phyloP scores from a whole-genome alignment of 139 green algal genomes.

The Chlorella sp. region DNA sequence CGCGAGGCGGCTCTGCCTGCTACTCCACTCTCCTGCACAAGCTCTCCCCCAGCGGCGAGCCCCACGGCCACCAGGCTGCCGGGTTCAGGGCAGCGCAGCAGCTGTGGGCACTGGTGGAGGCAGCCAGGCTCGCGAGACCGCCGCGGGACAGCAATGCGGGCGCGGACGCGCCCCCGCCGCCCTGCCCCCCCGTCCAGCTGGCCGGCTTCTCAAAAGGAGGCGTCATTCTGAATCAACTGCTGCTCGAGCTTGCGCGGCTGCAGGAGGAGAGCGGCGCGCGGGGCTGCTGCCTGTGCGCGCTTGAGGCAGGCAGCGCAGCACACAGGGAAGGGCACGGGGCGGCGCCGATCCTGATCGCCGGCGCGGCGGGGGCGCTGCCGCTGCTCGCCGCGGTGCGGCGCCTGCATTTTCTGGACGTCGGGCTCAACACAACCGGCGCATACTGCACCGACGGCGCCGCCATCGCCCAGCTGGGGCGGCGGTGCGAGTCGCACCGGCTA shows the following conservation, averaged over 20 bases:
- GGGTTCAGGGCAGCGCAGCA: not conserved
- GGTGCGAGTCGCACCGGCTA: not conserved
- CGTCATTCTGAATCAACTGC: slow-evolving; percentile 61
- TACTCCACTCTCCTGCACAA: slow-evolving; percentile 1
- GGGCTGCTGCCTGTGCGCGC: not conserved
- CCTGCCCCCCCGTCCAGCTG: slow-evolving; percentile 1
- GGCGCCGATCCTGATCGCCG: not conserved
- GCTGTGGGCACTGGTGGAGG: not conserved
- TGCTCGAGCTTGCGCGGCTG: not conserved
- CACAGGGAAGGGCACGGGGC: not conserved
- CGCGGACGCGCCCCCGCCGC: too few species aligned
- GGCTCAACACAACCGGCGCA: slow-evolving; percentile 58
- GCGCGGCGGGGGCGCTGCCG: not conserved
- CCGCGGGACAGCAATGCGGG: too few species aligned
- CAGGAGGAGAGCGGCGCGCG: slow-evolving; percentile 15
- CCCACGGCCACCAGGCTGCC: not conserved
- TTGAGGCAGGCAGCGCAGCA: not conserved
- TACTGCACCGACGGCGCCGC: slow-evolving; percentile 41
- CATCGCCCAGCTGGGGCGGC: not conserved
- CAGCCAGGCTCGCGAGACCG: not conserved
- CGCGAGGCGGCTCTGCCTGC: not conserved
- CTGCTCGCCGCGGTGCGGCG: slow-evolving; percentile 3
- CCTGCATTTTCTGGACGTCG: slow-evolving; percentile 65
- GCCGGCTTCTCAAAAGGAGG: slow-evolving; percentile 65
- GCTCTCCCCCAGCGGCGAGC: not conserved